A percentile compares a stretch with the other conserved stretches of the same genome.
These are phyloP conservation scores for Proliferodiscus dingleyae DNA, from an alignment of 2,329 filamentous ascomycete genomes.

Conservation along the genomic window DNA sequence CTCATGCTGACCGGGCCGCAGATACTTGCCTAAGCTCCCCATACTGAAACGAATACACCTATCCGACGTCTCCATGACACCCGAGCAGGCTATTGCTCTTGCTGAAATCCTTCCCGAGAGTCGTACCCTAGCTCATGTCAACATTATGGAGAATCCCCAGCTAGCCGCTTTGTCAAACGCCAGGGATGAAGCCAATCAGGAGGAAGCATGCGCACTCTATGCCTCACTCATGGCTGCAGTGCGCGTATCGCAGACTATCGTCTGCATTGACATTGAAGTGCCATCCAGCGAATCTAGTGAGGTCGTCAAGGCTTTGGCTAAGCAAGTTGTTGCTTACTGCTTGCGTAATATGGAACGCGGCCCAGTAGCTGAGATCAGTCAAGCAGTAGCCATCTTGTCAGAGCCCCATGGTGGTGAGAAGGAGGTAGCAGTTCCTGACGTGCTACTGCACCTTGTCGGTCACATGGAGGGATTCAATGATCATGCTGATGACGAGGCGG, in stretches of 20 bases:
- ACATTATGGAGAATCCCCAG: slow-evolving; percentile 74
- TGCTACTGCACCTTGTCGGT: slow-evolving; percentile 82
- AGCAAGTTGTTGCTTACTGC: slow-evolving; percentile 92
- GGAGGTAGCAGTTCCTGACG: slow-evolving; percentile 67
- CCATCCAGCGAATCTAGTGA: slow-evolving; percentile 79
- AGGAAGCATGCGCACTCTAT: slow-evolving; percentile 91
- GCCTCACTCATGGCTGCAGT: slow-evolving; percentile 86
- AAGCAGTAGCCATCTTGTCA: slow-evolving; percentile 33
- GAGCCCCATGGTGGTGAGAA: slow-evolving; percentile 41
- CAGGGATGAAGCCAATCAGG: slow-evolving; percentile 72
- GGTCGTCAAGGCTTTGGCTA: slow-evolving; percentile 84
- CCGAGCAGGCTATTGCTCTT: slow-evolving; percentile 85
- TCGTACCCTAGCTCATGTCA: slow-evolving; percentile 76
- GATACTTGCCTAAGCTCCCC: slow-evolving; percentile 73
- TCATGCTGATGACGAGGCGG: slow-evolving; percentile 59
- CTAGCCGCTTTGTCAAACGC: slow-evolving; percentile 68
- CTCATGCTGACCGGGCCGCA: slow-evolving; percentile 29
- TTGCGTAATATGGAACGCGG: slow-evolving; percentile 83
- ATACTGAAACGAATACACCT: slow-evolving; percentile 81
- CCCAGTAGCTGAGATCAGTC: slow-evolving; percentile 58
- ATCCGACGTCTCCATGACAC: slow-evolving; percentile 73
- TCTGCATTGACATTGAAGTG: slow-evolving; percentile 89
- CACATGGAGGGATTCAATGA: slow-evolving; percentile 48
- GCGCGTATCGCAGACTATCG: slow-evolving; percentile 73
- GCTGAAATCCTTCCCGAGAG: slow-evolving; percentile 88